Percentiles rank a stretch among this genome's conserved stretches.
Conservation (phyloP, 164 flowering plant genomes). For the Tetrastigma voinierianum region DNA sequence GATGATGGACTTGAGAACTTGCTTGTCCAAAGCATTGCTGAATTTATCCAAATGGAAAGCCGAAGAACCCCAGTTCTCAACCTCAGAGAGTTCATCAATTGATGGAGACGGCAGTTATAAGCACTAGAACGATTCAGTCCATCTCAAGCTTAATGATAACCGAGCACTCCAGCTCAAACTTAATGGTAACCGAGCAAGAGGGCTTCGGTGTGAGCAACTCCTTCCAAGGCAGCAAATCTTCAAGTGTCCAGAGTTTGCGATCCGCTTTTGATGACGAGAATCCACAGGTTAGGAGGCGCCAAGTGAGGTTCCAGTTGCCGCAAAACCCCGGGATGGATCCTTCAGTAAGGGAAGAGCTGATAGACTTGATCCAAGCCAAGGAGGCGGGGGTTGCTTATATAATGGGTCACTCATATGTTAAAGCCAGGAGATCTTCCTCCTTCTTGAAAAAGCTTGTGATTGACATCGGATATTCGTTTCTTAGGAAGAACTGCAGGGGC, state of each 20-base stretch:
- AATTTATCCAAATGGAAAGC: conserved; percentile 93
- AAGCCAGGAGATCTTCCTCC: conserved; percentile 40
- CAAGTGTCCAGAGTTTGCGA: conserved; percentile 34
- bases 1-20: conserved; percentile 82
- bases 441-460: conserved; percentile 38
- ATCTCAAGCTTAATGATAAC: too few relatives aligned
- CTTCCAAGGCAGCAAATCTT: conserved; percentile 43
- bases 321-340: conserved; percentile 42
- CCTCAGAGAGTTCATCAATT: conserved; percentile 33
- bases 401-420: conserved; percentile 55
- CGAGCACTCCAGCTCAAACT: conserved; percentile 29
- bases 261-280: conserved; percentile 45
- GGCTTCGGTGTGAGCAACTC: conserved; percentile 19
- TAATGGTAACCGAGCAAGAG: conserved; percentile 31
- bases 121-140: conserved; percentile 33
- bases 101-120: conserved; percentile 66
- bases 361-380: conserved; percentile 45
- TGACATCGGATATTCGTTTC: conserved; percentile 52
- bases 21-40: conserved; percentile 76
- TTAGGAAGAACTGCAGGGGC: conserved; percentile 52
- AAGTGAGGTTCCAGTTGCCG: conserved; percentile 41
- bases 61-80: conserved; percentile 44
- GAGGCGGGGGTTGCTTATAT: conserved; percentile 55
- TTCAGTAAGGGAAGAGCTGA: conserved; percentile 38
- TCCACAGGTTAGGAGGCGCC: conserved; percentile 40